Percentiles rank a stretch among this genome's conserved stretches.
Conservation (phyloP, 2,329 filamentous ascomycete genomes). For the Trichoderma sp. region DNA sequence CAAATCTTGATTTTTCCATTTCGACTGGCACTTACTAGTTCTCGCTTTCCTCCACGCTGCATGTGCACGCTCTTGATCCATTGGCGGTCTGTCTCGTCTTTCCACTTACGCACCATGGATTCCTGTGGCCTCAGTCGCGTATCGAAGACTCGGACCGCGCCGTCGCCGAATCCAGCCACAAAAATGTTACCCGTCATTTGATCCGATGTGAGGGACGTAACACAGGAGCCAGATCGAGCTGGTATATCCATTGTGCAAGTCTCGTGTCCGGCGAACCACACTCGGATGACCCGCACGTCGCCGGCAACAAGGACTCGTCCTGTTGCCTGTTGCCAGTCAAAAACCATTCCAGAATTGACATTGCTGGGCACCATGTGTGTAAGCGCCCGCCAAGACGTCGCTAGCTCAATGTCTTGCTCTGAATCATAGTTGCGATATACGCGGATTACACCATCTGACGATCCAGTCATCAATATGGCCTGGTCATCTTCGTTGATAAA, state of each 20-base stretch:
- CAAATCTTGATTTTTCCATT: slow-evolving; percentile 94
- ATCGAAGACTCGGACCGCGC: slow-evolving; percentile 92
- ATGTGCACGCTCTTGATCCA: slow-evolving; percentile 98
- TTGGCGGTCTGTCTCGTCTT: slow-evolving; percentile 79
- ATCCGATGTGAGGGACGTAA: slow-evolving; percentile 93
- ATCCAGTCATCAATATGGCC: slow-evolving; percentile 90
- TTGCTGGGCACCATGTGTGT: slow-evolving; percentile 94
- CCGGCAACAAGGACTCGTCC: slow-evolving; percentile 94
- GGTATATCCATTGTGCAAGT: slow-evolving; percentile 93
- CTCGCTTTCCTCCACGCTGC: slow-evolving; percentile 90
- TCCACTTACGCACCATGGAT: slow-evolving; percentile 96
- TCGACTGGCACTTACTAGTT: slow-evolving; percentile 85
- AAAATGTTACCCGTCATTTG: slow-evolving; percentile 98
- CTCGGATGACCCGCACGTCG: slow-evolving; percentile 90
- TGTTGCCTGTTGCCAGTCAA: slow-evolving; percentile 99
- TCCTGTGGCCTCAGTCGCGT: slow-evolving; percentile 81
- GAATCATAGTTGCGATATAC: slow-evolving; percentile 92
- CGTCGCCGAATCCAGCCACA: slow-evolving; percentile 94
- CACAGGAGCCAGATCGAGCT: slow-evolving; percentile 90
- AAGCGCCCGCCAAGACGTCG: slow-evolving; percentile 87
- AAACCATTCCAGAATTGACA: slow-evolving; percentile 91
- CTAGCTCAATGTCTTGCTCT: slow-evolving; percentile 75
- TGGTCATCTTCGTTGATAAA: slow-evolving; percentile 99
- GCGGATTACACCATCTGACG: slow-evolving; percentile 91
- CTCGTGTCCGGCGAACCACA: slow-evolving; percentile 95